Evolutionary conservation across 805 yeast species (phyloP).

Genomic region (Henningerozyma blattae): DNA sequence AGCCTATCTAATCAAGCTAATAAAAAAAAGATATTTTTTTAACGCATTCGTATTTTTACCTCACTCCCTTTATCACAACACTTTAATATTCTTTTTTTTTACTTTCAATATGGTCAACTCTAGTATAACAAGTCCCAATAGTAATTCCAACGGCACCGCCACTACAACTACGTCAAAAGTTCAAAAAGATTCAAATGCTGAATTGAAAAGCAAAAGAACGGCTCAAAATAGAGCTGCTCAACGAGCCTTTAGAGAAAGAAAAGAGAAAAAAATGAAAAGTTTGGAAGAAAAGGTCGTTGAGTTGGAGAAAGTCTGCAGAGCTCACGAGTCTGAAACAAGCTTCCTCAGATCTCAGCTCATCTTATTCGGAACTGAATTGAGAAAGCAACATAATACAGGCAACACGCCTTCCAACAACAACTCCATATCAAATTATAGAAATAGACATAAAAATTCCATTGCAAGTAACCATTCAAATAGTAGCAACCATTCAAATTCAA

Average conservation of each 20-base stretch:
- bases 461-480: too few relatives aligned
- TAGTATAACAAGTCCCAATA: too few relatives aligned
- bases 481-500: too few relatives aligned
- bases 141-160: neutral
- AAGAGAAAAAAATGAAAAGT: slow-evolving; percentile 77
- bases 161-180: neutral
- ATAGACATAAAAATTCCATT: too few relatives aligned
- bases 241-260: slow-evolving; percentile 88
- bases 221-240: slow-evolving; percentile 99
- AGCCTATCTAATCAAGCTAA: too few relatives aligned
- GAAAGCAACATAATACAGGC: slow-evolving; percentile 28
- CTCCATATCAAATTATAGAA: too few relatives aligned
- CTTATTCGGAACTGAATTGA: slow-evolving; percentile 58
- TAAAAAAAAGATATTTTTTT: too few relatives aligned
- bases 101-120: too few relatives aligned
- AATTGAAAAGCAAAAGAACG: slow-evolving; percentile 76
- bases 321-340: slow-evolving; percentile 62
- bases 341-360: slow-evolving; percentile 68
- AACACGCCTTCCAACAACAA: neutral
- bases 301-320: slow-evolving; percentile 60
- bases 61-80: neutral
- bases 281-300: slow-evolving; percentile 64
- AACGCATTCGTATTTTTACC: too few relatives aligned
- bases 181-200: slow-evolving; percentile 30
- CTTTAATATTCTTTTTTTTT: too few relatives aligned